Base-by-base conservation (phyloP, 208 protist genomes). In the Phytomonas sp. region DNA sequence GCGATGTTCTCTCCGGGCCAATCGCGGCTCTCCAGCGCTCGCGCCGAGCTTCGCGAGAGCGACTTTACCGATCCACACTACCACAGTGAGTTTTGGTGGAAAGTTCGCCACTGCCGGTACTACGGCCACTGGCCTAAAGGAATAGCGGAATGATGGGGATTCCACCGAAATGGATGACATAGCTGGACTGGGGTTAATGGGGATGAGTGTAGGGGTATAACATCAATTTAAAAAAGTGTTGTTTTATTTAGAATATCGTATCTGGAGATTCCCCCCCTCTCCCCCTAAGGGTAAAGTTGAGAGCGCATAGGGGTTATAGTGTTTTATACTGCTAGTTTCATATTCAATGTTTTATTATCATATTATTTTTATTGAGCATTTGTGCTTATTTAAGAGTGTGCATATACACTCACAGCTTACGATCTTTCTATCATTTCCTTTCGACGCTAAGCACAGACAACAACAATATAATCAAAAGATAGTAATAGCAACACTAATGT, bases 111-210 rank as follows among this genome's bases (percentile, higher is more conserved):
- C 78, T 74, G 81, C 36, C 69, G 75, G 66, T 93, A 91, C 74
- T 96, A 94, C 72, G 88, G 91, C 23, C 91, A 96, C 68, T 96
- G 91, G 91, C 91, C 91, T 8, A 94, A 91, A 74, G 81, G 91
- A 14, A 60, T 96, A 12, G 74, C 81, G 5, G 91, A 91, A 69
- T 94, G 85, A 63, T 1, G 33, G 29, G 29, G 19, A 8, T 31
- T 60, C 59, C 7, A 31, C 26, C 6, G 8, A 69, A 59, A 33
- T 32, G n/a, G 63, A 30, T 26, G 14, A 60, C 23, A 29, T 42
- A 26, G 19, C 63, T n/a, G 11, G 66, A 69, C 32, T 10, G 12
- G 32, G 11, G 2, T 37, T 31, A 31, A 62, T 29, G 7, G 14
- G 40, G 31, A 23, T 8, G 29, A 52, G 12, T 4, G 23, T 26